Evolutionary conservation across 176 grass and related monocot species (phyloP), one percentile per base, ranked within the genome.

Genomic region (Raddia distichophylla): DNA sequence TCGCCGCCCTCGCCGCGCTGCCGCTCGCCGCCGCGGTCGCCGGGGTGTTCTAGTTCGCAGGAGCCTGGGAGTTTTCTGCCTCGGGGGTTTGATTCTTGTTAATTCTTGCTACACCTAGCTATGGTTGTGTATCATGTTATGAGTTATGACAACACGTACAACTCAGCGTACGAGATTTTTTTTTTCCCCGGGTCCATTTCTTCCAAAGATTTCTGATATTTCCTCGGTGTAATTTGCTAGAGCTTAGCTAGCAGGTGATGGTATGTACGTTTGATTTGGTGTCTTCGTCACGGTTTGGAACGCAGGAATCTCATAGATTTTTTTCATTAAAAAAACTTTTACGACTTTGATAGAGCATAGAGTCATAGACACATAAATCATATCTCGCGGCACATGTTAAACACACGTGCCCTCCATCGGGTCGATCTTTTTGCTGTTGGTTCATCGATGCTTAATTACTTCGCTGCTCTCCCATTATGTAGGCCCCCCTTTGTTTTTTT

Each of bases 361-460:
- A 27, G 27, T 27, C 27, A 27, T 27, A 40, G 37, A 5, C 37
- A 40, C 37, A 5, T 2, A 40, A 40, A 5, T 40, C 37, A 5
- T 5, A 40, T 5, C 37, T 40, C 37, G 37, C 37, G 37, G 4
- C 3, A 40, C 37, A 40, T 40, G 37, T 40, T 40, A 40, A 40
- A 40, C 37, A 40, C 37, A 1, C 3, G 37, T 0, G 1, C 4
- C 37, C 37, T 40, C 37, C 37, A 40, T 40, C 4, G 33, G 53
- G 16, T 44, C 59, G 42, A 58, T 45, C 52, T 60, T 12, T 12
- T 17, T 44, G 48, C 12, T 71, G 82, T 77, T 17, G 76, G 48
- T 14, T 61, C 73, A 67, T 90, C 59, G 60, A 82, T 89, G 88
- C 74, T 42, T 40, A n/a, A 57, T 57, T 11, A 55, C 19, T 64